Base-by-base conservation (phyloP, 1,139 yeast species). In the Pichia sorboxylosa region DNA sequence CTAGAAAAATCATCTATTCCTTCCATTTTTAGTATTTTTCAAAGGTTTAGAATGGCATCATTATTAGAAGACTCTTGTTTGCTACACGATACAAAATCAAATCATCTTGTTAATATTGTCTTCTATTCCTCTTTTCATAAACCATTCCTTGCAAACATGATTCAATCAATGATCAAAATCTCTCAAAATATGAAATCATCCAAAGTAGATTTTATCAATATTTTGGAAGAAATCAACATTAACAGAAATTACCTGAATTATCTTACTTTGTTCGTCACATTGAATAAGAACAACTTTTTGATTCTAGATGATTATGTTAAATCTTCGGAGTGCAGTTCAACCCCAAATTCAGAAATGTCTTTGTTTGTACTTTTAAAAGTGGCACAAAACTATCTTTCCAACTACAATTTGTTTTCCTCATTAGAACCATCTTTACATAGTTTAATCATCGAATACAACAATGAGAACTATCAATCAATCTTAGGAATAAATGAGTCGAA, bases 21-120 rank as follows among this genome's bases (percentile, higher is more conserved):
- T 18, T 41, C 45, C 5, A n/a, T 47, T 4, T 33, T 35, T 13
- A 37, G 42, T 3, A 13, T 46, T 8, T 45, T 37, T 27, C 39
- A 33, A 19, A 35, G 43, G 13, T 47, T 44, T 31, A 43, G 36
- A 27, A 32, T 30, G 19, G 32, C 44, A 15, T 24, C 37, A 8
- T 33, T 36, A 5, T 26, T 47, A 16, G 48, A 43, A 29, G 42
- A 41, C 21, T 41, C 47, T n/a, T 35, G 47, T 3, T 28, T 46
- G 7, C 27, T 33, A 1, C 36, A 39, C 18, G 50, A 47, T 28
- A 29, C 29, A 9, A 35, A 33, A 16, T 34, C 34, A 17, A 41
- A 34, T 14, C 30, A 25, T 10, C 35, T 46, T 10, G 13, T 46
- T 8, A 38, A 38, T 13, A 36, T 38, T 4, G 1, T 38, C 1